Percentiles rank a stretch among this genome's conserved stretches.
These are phyloP conservation scores for Ogataea thermomethanolica DNA, from an alignment of 805 yeast genomes.

Conservation along the genomic window DNA sequence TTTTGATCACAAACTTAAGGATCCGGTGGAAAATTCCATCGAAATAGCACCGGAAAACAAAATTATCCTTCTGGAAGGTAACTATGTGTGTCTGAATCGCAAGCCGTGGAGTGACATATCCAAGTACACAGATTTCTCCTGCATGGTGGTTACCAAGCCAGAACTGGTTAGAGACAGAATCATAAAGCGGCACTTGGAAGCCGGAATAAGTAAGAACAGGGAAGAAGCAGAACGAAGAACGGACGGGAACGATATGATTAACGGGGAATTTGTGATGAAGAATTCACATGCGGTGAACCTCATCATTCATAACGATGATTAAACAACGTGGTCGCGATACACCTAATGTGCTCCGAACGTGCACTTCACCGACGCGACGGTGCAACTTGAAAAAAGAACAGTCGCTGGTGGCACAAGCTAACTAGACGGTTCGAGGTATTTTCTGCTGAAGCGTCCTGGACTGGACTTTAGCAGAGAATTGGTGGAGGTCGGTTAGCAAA, in stretches of 20 bases:
- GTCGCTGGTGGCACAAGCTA: no score
- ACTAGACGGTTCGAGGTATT: no score
- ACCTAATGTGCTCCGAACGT: no score
- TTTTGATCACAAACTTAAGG: constrained; percentile 40
- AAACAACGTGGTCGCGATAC: background rate
- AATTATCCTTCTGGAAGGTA: constrained; percentile 40
- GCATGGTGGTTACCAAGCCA: constrained; percentile 33
- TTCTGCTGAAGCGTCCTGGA: no score
- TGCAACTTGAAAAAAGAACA: background rate
- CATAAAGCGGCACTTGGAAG: constrained; percentile 35
- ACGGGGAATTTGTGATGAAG: constrained; percentile 27
- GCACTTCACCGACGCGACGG: background rate
- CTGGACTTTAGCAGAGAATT: no score
- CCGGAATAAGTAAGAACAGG: constrained; percentile 33
- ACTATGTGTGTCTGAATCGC: constrained; percentile 37
- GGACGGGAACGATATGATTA: constrained; percentile 38
- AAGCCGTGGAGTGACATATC: constrained; percentile 34
- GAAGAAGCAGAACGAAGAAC: constrained; percentile 38
- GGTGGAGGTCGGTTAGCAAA: no score
- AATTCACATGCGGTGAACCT: constrained; percentile 27
- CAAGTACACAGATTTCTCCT: constrained; percentile 31
- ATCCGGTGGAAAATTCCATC: constrained; percentile 38
- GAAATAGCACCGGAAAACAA: constrained; percentile 26
- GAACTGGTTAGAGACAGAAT: constrained; percentile 30
- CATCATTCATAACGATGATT: constrained; percentile 20